These are phyloP conservation scores for Austroboletus niveus DNA, from an alignment of 1,284 basidiomycete species.

Conservation along the genomic window DNA sequence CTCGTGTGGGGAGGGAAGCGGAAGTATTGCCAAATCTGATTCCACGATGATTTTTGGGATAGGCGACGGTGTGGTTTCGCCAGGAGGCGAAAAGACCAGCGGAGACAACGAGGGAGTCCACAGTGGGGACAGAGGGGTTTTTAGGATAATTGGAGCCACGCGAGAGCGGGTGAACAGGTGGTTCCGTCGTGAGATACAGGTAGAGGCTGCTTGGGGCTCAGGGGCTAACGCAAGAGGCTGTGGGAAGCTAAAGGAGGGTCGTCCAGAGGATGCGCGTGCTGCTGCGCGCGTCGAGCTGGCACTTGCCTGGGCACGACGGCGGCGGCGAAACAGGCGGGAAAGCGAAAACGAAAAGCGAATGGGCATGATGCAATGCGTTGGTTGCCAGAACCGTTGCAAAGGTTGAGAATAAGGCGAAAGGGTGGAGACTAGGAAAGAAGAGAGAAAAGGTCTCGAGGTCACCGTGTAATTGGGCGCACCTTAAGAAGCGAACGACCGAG, in stretches of 20 bases:
- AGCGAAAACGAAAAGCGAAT: conserved; percentile 15
- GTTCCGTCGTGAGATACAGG: too few relatives aligned
- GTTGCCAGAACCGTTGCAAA: background rate
- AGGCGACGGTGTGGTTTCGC: too few relatives aligned
- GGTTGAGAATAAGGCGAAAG: background rate
- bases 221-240: background rate
- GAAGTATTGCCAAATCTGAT: too few relatives aligned
- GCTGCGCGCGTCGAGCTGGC: background rate
- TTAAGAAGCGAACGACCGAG: background rate
- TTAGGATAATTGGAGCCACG: too few relatives aligned
- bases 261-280: background rate
- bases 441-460: background rate
- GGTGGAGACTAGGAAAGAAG: background rate
- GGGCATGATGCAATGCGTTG: conserved; percentile 14
- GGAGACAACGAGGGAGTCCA: too few relatives aligned
- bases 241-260: background rate
- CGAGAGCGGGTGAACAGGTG: too few relatives aligned
- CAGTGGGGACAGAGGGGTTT: too few relatives aligned
- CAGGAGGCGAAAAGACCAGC: too few relatives aligned
- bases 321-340: conserved; percentile 18
- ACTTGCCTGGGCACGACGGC: conserved; percentile 4
- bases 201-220: background rate
- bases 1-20: too few relatives aligned
- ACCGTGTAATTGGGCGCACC: background rate
- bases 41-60: too few relatives aligned